These are phyloP conservation scores for Candida smagusa DNA, from an alignment of 1,139 yeast genomes.

Conservation along the genomic window DNA sequence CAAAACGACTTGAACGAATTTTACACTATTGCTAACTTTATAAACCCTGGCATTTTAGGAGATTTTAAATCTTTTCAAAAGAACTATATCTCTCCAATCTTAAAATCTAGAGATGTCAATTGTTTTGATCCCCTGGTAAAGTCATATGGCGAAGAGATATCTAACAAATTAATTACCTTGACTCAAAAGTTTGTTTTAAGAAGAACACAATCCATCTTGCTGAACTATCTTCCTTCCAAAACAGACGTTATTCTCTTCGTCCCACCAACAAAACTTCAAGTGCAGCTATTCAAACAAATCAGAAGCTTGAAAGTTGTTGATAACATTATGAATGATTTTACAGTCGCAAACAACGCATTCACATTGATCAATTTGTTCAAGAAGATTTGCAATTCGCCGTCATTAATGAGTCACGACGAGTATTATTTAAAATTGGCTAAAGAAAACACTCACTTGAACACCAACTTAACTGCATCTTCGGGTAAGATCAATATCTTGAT, in stretches of 20 bases:
- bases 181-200: constrained; percentile 72
- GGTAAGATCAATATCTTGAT: constrained; percentile 60
- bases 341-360: constrained; percentile 46
- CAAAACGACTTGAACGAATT: constrained; percentile 89
- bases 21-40: constrained; percentile 73
- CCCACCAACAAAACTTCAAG: constrained; percentile 66
- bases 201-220: constrained; percentile 63
- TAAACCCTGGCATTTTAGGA: constrained; percentile 83
- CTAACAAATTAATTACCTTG: constrained; percentile 57
- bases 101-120: constrained; percentile 68
- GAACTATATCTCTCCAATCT: constrained; percentile 67
- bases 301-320: constrained; percentile 40
- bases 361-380: constrained; percentile 71
- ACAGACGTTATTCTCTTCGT: constrained; percentile 80
- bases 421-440: constrained; percentile 22
- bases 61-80: constrained; percentile 60
- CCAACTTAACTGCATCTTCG: constrained; percentile 19
- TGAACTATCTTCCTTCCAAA: constrained; percentile 67
- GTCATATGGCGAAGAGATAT: constrained; percentile 56
- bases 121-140: constrained; percentile 52
- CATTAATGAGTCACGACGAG: constrained; percentile 47
- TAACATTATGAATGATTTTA: constrained; percentile 20
- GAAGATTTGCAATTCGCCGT: constrained; percentile 83
- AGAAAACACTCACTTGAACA: constrained; percentile 11
- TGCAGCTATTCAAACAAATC: constrained; percentile 51